Base-by-base conservation (phyloP, 495 filamentous ascomycete species). In the Penicillium chermesinum region DNA sequence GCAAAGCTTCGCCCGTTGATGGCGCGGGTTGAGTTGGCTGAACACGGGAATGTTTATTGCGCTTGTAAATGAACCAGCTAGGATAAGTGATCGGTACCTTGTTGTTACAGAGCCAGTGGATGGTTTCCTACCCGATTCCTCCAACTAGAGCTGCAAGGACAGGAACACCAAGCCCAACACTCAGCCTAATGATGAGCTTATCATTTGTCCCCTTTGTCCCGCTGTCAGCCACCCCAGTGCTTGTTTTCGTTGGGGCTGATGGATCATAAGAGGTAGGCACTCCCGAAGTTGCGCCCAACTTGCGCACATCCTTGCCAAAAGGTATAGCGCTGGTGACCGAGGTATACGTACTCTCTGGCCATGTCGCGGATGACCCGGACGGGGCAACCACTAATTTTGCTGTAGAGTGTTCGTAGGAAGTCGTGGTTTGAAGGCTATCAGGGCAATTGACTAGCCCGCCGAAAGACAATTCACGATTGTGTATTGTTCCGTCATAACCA, bases 371-470 rank as follows among this genome's bases (percentile, higher is more conserved):
- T 1, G 34, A 34, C 1, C 72, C 72, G 0, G 61, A 64, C 15
- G 67, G 54, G 1, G 77, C 63, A 7, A 68, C 50, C 10, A 58
- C 49, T 2, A 55, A 59, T 1, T 59, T 61, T 9, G 58, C 64
- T 2, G 58, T 50, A 8, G 57, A 64, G 0, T 58, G 57, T 3
- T 44, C 2, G 22, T 43, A 39, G 10, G 50, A 53, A 12, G 50
- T 48, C 2, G 73, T 73, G 10, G 55, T 65, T 41, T 76, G 76
- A 14, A 70, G 57, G 3, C 69, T 70, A 10, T 42, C 63, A 0
- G 77, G 76, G 47, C 77, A 80, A 53, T 72, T 68, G 42, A 71
- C 44, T 9, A 74, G 34, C 13, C 69, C 0, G 66, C 53, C 10
- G 64, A 65, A 7, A 61, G 21, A 47, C 75, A 79, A 14, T 43